phyloP scores from a whole-genome alignment of 2,329 filamentous ascomycete species.

The Scytalidium lignicola region DNA sequence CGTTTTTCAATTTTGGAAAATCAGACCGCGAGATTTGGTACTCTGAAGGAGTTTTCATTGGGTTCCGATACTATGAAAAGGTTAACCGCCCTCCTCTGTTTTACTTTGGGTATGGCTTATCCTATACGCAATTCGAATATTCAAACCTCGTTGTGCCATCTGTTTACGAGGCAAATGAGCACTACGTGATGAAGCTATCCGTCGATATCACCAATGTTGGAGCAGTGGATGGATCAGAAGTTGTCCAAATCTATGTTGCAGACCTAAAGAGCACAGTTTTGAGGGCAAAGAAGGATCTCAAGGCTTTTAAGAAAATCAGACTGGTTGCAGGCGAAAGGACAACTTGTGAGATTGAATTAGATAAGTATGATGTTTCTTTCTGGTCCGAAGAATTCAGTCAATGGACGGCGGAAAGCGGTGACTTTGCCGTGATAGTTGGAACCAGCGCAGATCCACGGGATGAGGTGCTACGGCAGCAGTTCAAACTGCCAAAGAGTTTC shows the following conservation, averaged over 20 bases:
- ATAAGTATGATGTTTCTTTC: conserved; percentile 27
- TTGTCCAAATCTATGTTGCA: conserved; percentile 25
- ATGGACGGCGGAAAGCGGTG: conserved; percentile 32
- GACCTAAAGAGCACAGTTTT: conserved; percentile 16
- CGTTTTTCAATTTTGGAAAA: conserved; percentile 49
- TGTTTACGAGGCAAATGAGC: no score
- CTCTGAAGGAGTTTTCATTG: conserved; percentile 59
- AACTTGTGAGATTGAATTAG: conserved; percentile 23
- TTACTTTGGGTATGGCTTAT: conserved; percentile 73
- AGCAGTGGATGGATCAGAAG: conserved; percentile 15
- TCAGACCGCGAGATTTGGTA: conserved; percentile 56
- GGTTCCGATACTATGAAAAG: conserved; percentile 60
- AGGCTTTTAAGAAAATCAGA: conserved; percentile 37
- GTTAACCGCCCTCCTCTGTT: conserved; percentile 58
- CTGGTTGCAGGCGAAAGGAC: conserved; percentile 30
- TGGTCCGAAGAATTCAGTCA: conserved; percentile 33
- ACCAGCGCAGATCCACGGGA: no score
- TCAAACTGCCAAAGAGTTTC: no score
- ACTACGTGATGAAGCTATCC: conserved; percentile 25
- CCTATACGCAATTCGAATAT: conserved; percentile 59
- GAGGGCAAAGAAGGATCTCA: conserved; percentile 36
- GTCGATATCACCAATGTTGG: conserved; percentile 43
- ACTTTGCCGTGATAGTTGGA: conserved; percentile 16
- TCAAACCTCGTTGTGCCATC: no score
- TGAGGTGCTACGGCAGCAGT: no score